Conservation (phyloP, 371 early-diverging fungal genomes). For the Mucor ambiguus region DNA sequence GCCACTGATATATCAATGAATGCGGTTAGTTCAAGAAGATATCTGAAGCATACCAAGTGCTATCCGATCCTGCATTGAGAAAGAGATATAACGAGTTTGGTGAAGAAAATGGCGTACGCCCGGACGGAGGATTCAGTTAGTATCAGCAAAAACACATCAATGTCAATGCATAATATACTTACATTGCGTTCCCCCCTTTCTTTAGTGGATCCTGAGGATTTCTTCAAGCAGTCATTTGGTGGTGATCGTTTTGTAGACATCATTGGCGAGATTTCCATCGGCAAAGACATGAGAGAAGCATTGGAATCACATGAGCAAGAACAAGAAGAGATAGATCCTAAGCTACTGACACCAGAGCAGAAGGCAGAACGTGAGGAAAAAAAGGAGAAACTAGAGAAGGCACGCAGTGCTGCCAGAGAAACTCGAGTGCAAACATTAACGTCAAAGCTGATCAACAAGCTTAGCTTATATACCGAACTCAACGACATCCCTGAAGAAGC, state of each 20-base stretch:
- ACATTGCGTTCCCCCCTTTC: neutral
- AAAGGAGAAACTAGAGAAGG: constrained; percentile 24
- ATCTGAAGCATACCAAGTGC: constrained; percentile 92
- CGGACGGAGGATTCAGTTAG: constrained; percentile 77
- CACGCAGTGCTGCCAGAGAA: constrained; percentile 65
- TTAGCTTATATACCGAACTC: constrained; percentile 73
- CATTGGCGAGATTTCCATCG: constrained; percentile 97
- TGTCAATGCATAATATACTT: neutral
- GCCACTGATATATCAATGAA: neutral
- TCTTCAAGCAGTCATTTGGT: constrained; percentile 95
- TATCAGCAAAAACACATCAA: neutral
- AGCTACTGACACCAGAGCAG: constrained; percentile 52
- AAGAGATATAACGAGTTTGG: constrained; percentile 87
- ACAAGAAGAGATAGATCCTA: constrained; percentile 14
- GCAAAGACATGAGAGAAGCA: constrained; percentile 85
- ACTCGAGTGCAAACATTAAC: constrained; percentile 72
- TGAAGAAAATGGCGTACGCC: constrained; percentile 65
- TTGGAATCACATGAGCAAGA: constrained; percentile 61
- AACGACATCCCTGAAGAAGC: constrained; percentile 47
- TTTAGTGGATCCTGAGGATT: constrained; percentile 85
- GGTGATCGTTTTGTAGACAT: constrained; percentile 93
- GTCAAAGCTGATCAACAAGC: constrained; percentile 68
- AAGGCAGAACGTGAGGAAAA: constrained; percentile 62
- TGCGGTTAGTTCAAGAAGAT: constrained; percentile 80
- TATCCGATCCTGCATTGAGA: constrained; percentile 87